Evolutionary conservation across 1,139 yeast species (phyloP).

Genomic region (Saccharomycopsis hybrid): DNA sequence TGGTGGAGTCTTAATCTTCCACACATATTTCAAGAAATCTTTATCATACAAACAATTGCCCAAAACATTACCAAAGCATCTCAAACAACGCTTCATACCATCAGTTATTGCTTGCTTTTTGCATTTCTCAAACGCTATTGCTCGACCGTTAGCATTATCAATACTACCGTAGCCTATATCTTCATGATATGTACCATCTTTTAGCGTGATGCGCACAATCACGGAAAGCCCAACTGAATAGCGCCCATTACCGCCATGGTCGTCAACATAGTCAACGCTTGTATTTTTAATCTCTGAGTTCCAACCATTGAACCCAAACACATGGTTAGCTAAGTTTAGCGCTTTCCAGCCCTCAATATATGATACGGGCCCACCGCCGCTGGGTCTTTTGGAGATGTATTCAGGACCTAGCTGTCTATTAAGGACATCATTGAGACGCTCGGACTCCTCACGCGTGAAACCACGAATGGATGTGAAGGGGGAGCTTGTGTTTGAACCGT

Average conservation of each 20-base stretch:
- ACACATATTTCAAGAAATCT: slow-evolving; percentile 45
- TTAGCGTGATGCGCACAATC: slow-evolving; percentile 62
- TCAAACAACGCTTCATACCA: slow-evolving; percentile 66
- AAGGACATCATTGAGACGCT: slow-evolving; percentile 29
- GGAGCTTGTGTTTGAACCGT: not conserved
- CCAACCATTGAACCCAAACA: slow-evolving; percentile 83
- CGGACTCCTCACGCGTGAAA: slow-evolving; percentile 12
- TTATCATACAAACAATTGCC: slow-evolving; percentile 78
- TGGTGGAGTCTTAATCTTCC: slow-evolving; percentile 35
- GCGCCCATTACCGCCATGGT: slow-evolving; percentile 45
- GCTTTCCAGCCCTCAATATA: slow-evolving; percentile 82
- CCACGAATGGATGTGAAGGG: not conserved
- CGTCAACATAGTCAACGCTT: slow-evolving; percentile 68
- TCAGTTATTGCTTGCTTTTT: slow-evolving; percentile 80
- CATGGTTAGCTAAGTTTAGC: slow-evolving; percentile 67
- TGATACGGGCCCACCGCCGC: slow-evolving; percentile 61
- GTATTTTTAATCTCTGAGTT: slow-evolving; percentile 58
- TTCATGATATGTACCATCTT: slow-evolving; percentile 72
- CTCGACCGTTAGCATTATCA: slow-evolving; percentile 63
- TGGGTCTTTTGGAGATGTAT: slow-evolving; percentile 74
- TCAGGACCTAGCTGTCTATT: slow-evolving; percentile 82
- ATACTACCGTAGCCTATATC: slow-evolving; percentile 78
- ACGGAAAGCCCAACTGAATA: slow-evolving; percentile 63
- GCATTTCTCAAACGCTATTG: slow-evolving; percentile 75
- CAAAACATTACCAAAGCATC: slow-evolving; percentile 74